Base-by-base conservation (phyloP, 495 filamentous ascomycete species). In the Lepraria neglecta region DNA sequence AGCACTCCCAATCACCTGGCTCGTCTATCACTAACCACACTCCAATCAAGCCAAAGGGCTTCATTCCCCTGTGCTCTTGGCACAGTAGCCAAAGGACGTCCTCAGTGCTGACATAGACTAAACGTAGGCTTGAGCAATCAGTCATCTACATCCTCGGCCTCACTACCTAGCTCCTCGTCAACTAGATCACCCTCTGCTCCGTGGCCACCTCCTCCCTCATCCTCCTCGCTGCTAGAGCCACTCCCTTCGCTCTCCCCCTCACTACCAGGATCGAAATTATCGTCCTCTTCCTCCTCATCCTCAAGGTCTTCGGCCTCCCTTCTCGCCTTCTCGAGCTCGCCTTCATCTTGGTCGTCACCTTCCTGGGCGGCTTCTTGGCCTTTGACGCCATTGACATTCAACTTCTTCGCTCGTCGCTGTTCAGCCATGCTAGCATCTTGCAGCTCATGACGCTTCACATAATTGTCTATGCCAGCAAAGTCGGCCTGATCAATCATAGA, bases 341-440 rank as follows among this genome's bases (percentile, higher is more conserved):
- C 80, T 64, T 78, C 77, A 10, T 58, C 71, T 14, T 51, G 46
- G 17, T 68, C 68, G 6, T 45, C 67, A 3, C 42, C 64, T 50
- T 54, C 72, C 21, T 70, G 75, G 7, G 75, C 77, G 33, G 31
- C 63, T 31, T 56, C 71, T 42, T 69, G 73, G 6, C 75, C 78
- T 44, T 78, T 83, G 9, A 70, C 74, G 0, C 77, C 79, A 45
- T 88, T 91, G n/a, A 85, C 79, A 66, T 87, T 88, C 59, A 84
- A 81, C 60, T 76, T 81, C 79, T 94, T 96, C 12, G 94, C 94
- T 62, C 89, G 85, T 27, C 94, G 73, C 62, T 85, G 82, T 67
- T 92, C 92, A 6, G 94, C 94, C 84, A 98, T 84, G 68, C 90
- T 95, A 24, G 90, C 84, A 70, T 98, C 94, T 58, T 96, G 89